Percentiles rank a stretch among this genome's conserved stretches.
Conservation (phyloP, 2,329 filamentous ascomycete genomes). For the Cadophora gregata region DNA sequence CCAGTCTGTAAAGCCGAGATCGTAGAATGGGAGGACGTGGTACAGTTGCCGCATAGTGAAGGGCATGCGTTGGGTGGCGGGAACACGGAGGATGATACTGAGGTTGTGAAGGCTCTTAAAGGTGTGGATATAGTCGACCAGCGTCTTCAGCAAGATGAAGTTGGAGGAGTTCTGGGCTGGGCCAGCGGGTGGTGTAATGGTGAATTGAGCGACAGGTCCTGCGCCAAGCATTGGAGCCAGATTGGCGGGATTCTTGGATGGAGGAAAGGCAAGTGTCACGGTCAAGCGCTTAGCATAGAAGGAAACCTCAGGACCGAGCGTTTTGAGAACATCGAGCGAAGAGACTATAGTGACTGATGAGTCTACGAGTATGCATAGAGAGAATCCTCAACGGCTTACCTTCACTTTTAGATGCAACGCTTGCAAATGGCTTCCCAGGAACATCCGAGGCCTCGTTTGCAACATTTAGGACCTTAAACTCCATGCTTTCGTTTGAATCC, state of each 20-base stretch:
- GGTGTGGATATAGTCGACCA: constrained; percentile 17
- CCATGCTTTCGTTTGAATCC: not conserved
- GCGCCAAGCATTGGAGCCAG: not conserved
- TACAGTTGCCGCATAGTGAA: constrained; percentile 29
- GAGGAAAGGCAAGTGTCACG: constrained; percentile 31
- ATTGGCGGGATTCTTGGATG: not conserved
- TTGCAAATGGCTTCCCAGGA: not conserved
- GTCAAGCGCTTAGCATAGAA: constrained; percentile 25
- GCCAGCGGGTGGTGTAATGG: constrained; percentile 1
- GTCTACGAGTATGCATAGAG: not conserved
- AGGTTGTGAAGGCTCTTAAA: constrained; percentile 10
- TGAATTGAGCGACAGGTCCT: constrained; percentile 1
- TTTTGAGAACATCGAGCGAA: constrained; percentile 27
- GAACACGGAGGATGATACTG: constrained; percentile 14
- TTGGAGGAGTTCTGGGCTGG: constrained; percentile 1
- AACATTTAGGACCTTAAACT: not conserved
- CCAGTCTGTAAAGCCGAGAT: constrained; percentile 36
- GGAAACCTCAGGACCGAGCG: constrained; percentile 29
- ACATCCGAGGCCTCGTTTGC: not conserved
- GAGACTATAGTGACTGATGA: constrained; percentile 7
- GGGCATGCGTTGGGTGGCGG: constrained; percentile 17
- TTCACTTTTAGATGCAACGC: not conserved
- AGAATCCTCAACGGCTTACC: not conserved
- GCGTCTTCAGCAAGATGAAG: constrained; percentile 16
- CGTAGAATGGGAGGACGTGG: constrained; percentile 39